phyloP scores from a whole-genome alignment of 805 yeast species.

The Ogataea sp. region DNA sequence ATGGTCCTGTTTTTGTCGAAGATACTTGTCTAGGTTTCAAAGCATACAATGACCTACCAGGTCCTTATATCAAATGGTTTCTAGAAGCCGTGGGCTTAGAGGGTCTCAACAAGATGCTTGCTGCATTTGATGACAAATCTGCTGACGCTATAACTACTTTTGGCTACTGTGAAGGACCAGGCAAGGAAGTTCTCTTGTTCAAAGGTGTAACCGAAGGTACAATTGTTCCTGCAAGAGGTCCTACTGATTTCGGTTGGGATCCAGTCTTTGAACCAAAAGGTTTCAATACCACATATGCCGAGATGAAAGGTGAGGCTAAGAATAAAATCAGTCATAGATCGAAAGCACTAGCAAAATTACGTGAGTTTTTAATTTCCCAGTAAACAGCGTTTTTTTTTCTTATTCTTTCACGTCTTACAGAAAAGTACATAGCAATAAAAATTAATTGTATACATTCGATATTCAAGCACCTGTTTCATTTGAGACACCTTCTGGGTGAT shows the following conservation, averaged over 20 bases:
- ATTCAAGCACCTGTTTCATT: constrained; percentile 25
- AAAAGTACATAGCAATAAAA: no score
- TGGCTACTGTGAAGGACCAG: constrained; percentile 84
- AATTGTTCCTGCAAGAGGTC: constrained; percentile 75
- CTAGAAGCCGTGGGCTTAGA: constrained; percentile 64
- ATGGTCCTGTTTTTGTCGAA: constrained; percentile 87
- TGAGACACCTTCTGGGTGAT: constrained; percentile 54
- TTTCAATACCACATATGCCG: constrained; percentile 72
- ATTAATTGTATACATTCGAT: not conserved
- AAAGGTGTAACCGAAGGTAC: constrained; percentile 79
- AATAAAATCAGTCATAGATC: constrained; percentile 83
- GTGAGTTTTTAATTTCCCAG: constrained; percentile 35
- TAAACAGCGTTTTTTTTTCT: constrained; percentile 2
- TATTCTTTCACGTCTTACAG: no score
- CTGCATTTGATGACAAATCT: constrained; percentile 71
- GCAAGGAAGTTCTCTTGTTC: constrained; percentile 60
- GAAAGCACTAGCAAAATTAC: constrained; percentile 70
- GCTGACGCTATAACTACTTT: constrained; percentile 90
- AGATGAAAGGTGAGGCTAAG: constrained; percentile 70
- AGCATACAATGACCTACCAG: constrained; percentile 79
- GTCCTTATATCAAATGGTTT: constrained; percentile 91
- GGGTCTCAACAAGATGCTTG: constrained; percentile 71
- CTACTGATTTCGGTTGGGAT: constrained; percentile 90
- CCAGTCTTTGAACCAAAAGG: constrained; percentile 83
- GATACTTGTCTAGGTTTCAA: constrained; percentile 86